phyloP scores from a whole-genome alignment of 2,329 filamentous ascomycete genomes.

The Fusarium ambrosium region DNA sequence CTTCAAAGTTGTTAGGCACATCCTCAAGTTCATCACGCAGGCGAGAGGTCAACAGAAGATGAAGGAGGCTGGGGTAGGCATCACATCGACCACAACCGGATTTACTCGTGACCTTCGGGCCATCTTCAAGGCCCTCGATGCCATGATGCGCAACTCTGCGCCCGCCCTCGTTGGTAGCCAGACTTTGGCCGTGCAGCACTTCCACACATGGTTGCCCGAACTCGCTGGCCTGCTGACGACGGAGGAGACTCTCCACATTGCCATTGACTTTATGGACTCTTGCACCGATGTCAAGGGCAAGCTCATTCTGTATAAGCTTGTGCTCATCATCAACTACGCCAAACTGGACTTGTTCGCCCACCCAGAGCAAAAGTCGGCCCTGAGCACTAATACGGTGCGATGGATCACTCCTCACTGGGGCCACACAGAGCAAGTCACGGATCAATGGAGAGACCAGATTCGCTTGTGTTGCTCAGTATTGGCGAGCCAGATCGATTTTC shows the following conservation, averaged over 20 bases:
- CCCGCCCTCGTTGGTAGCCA: constrained; percentile 93
- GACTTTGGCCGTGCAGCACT: constrained; percentile 94
- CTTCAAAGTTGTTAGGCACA: constrained; percentile 93
- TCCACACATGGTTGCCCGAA: constrained; percentile 97
- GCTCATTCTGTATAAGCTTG: constrained; percentile 89
- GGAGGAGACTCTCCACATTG: constrained; percentile 90
- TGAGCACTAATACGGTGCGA: constrained; percentile 84
- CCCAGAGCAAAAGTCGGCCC: constrained; percentile 79
- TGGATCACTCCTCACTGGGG: constrained; percentile 98
- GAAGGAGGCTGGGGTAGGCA: constrained; percentile 91
- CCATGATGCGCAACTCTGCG: constrained; percentile 88
- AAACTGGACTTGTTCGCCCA: constrained; percentile 84
- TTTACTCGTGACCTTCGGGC: constrained; percentile 87
- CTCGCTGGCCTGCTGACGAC: constrained; percentile 80
- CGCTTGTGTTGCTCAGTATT: constrained; percentile 93
- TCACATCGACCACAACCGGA: constrained; percentile 77
- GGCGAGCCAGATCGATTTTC: constrained; percentile 83
- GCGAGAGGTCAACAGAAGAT: constrained; percentile 86
- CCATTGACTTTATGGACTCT: constrained; percentile 93
- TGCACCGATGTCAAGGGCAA: constrained; percentile 91
- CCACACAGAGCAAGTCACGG: constrained; percentile 76
- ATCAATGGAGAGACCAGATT: constrained; percentile 93
- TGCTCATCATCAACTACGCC: constrained; percentile 93
- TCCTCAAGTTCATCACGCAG: constrained; percentile 95
- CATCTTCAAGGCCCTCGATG: constrained; percentile 91